phyloP scores from a whole-genome alignment of 129 eudicot genomes.

The Centrapalus pauciflorus region DNA sequence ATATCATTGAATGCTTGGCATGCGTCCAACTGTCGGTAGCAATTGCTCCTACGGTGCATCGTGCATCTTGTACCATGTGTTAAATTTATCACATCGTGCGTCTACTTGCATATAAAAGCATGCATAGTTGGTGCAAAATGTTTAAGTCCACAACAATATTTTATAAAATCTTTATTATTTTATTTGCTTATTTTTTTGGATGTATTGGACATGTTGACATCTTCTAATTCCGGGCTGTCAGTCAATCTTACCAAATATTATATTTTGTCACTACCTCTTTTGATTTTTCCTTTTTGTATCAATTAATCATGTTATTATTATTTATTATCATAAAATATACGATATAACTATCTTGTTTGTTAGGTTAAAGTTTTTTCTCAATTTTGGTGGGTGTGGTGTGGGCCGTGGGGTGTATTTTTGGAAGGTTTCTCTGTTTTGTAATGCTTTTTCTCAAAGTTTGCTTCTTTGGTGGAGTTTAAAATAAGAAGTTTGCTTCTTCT shows the following conservation, averaged over 20 bases:
- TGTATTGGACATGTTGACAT: conserved; percentile 22
- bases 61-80: conserved; percentile 1
- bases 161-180: not conserved
- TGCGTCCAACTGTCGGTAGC: conserved; percentile 22
- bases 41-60: too few relatives aligned
- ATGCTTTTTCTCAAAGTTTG: too few relatives aligned
- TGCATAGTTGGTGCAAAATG: conserved; percentile 12
- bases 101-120: conserved; percentile 26
- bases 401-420: too few relatives aligned
- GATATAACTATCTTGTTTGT: too few relatives aligned
- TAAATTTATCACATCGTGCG: conserved; percentile 20
- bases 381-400: not conserved
- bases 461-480: too few relatives aligned
- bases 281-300: not conserved
- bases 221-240: conserved; percentile 18
- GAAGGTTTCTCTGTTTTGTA: too few relatives aligned
- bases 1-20: conserved; percentile 19
- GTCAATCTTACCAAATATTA: conserved; percentile 20
- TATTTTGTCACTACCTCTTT: not conserved
- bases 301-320: not conserved
- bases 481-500: too few relatives aligned
- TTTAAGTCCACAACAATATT: conserved; percentile 3
- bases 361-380: not conserved
- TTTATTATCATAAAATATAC: not conserved
- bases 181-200: not conserved